Base-by-base conservation (phyloP, 1,139 yeast genomes). In the Blastobotrys buckinghamii region DNA sequence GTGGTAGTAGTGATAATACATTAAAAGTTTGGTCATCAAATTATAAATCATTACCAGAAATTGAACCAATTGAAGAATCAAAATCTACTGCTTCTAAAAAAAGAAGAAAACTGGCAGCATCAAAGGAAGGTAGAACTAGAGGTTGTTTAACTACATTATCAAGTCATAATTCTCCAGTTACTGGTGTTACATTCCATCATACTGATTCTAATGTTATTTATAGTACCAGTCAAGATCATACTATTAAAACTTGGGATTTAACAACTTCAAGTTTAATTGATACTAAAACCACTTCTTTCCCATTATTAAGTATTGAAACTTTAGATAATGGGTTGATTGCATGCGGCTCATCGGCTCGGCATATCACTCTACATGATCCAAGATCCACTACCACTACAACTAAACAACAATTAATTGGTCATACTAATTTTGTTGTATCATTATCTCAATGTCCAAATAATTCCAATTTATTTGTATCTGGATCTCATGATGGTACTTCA, bases 281-380 rank as follows among this genome's bases (percentile, higher is more conserved):
- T 64, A 85, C 97, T 5, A 82, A 88, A 67, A 78, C 86, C 22
- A 89, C 97, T 0, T 85, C 92, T n/a, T 89, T 78, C 68, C 83
- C 97, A 8, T 74, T 92, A 54, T 75, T 90, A 43, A 84, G 96
- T 1, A 70, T 90, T 39, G 74, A 82, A 39, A 82, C 83, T 55
- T 70, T 92, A 52, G 80, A 87, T 73, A 53, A 63, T 1, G 79
- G 83, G 55, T 73, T 92, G 51, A 71, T 94, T 46, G 96, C 92
- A 8, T 79, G 94, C 49, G 99, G 99, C 19, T 89, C 97, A 3
- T 84, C 96, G 13, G 97, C 97, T 17, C 85, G 97, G 68, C 97
- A 90, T 67, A 89, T 92, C 58, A 84, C 89, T 53, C 73, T 90
- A 55, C 95, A 88, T 64, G 99, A 92, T 66, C 97, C 97, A 48